Percentiles rank a stretch among this genome's conserved stretches.
Conservation (phyloP, 2,329 filamentous ascomycete genomes). For the Myriosclerotinia scirpicola region DNA sequence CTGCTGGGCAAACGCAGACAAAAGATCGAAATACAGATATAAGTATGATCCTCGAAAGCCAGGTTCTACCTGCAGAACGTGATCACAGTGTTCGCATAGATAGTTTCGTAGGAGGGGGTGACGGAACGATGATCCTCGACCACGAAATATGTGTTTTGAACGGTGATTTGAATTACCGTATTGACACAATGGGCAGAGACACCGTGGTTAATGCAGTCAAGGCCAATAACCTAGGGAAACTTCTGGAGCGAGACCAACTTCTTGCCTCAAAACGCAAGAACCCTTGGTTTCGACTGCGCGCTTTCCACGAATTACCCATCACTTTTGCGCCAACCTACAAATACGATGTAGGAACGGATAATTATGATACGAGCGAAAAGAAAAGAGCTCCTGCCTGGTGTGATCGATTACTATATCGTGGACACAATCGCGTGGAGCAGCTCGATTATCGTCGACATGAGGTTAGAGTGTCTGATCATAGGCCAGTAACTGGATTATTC, state of each 20-base stretch:
- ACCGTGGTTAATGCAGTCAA: constrained; percentile 85
- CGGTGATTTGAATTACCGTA: constrained; percentile 96
- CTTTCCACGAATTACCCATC: constrained; percentile 89
- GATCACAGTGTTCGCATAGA: constrained; percentile 69
- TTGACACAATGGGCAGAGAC: constrained; percentile 94
- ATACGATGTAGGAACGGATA: constrained; percentile 93
- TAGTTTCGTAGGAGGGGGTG: constrained; percentile 85
- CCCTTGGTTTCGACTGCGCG: constrained; percentile 81
- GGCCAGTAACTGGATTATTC: constrained; percentile 86
- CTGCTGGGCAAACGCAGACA: constrained; percentile 88
- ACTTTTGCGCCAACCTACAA: constrained; percentile 96
- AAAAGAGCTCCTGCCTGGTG: constrained; percentile 94
- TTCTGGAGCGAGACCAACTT: constrained; percentile 91
- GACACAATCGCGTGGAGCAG: constrained; percentile 80
- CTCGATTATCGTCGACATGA: constrained; percentile 87
- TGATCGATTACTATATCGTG: constrained; percentile 83
- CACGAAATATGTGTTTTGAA: constrained; percentile 98
- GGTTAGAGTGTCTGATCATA: constrained; percentile 85
- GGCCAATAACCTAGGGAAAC: constrained; percentile 75
- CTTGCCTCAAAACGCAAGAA: constrained; percentile 87
- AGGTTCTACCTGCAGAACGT: constrained; percentile 69
- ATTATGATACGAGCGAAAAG: constrained; percentile 94
- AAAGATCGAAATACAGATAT: constrained; percentile 91
- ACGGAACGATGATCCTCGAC: constrained; percentile 91
- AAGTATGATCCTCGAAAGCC: constrained; percentile 80